Base-by-base conservation (phyloP, 169 alveolate genomes). In the Amoebophrya sp. region DNA sequence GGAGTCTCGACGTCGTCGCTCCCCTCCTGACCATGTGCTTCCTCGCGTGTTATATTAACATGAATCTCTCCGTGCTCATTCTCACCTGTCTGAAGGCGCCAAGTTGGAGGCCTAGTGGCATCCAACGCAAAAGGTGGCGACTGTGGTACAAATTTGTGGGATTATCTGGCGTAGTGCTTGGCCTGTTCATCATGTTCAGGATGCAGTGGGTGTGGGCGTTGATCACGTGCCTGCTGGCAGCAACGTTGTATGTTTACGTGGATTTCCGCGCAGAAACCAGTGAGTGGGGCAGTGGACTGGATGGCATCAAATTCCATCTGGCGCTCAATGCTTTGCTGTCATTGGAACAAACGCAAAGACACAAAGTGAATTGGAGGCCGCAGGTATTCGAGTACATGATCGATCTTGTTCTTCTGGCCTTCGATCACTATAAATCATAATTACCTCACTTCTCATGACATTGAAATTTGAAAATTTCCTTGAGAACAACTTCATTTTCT, bases 221-320 rank as follows among this genome's bases (percentile, higher is more conserved):
- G 54, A 53, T 78, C 89, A 53, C 65, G 18, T n/a, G 39, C 47
- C 36, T 91, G 1, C 93, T 91, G 34, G 89, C 91, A 0, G 89
- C 41, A 2, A 39, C 36, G 14, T 34, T 91, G 24, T 91, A 91
- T 23, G 91, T 77, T 36, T 91, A 65, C 92, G 78, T 91, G 39
- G 89, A 65, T 34, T 54, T 40, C 47, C 54, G 41, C 38, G 93
- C 91, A 1, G 90, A 77, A 29, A 53, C n/a, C 36, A 54, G 54
- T 53, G 93, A 92, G 78, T 93, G 93, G 93, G 95, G 95, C 41
- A 93, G 95, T 41, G 95, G 94, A 55, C 40, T 93, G 90, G 93
- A 90, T 38, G 95, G 95, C 54, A 76, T 93, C 34, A 92, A 92
- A 1, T 93, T 55, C 78, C 93, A 93, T 38, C 78, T 93, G 90